Conservation (phyloP, 169 alveolate species). For the Eimeria falciformis region DNA sequence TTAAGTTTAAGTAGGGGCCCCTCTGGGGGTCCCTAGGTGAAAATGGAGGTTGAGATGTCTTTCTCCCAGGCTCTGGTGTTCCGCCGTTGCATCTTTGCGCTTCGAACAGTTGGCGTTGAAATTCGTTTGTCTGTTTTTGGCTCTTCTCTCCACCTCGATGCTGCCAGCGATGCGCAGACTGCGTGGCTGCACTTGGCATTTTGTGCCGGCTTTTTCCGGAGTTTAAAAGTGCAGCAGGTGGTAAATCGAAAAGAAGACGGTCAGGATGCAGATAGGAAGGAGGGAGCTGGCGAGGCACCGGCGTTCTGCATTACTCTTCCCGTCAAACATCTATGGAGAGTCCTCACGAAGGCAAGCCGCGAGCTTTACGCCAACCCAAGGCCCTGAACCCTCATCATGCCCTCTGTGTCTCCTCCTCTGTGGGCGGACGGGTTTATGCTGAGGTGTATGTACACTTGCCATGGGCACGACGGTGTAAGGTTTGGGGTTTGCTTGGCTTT, state of each 20-base stretch:
- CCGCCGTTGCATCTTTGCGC: background rate
- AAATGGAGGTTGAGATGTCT: background rate
- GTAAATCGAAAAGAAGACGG: background rate
- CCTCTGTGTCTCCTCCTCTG: too few species aligned
- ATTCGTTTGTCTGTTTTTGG: background rate
- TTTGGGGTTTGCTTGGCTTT: constrained; percentile 4
- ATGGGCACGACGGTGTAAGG: constrained; percentile 14
- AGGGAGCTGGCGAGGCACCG: background rate
- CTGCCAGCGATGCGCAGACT: background rate
- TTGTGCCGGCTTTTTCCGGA: background rate
- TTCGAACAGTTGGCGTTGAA: background rate
- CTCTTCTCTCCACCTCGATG: background rate
- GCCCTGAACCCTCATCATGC: constrained; percentile 5
- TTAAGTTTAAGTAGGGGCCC: background rate
- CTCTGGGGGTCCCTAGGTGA: background rate
- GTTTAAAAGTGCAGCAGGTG: background rate
- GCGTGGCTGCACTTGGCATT: constrained; percentile 15
- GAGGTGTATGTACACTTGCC: background rate
- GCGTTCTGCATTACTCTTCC: background rate
- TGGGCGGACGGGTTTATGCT: too few species aligned
- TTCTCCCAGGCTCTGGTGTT: background rate
- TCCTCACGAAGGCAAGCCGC: background rate
- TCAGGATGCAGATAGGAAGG: background rate
- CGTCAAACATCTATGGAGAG: background rate
- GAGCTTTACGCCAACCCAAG: too few species aligned